phyloP scores from a whole-genome alignment of 768 basidiomycete genomes.

The Nevesoporus exiguus region DNA sequence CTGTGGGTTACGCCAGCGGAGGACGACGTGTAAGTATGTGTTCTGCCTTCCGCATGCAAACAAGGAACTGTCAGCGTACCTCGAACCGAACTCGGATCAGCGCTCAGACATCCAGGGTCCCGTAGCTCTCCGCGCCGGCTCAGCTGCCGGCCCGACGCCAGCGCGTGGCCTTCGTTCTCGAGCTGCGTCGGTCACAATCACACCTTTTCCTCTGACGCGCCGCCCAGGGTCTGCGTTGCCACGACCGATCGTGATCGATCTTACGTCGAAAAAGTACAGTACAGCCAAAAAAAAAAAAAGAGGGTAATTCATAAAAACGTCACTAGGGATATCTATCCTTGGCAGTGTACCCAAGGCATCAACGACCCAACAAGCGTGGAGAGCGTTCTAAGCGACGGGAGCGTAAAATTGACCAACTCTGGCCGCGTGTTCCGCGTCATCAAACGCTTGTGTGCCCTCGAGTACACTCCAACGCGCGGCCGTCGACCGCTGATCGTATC shows the following conservation, averaged over 20 bases:
- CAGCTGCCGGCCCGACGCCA: too few species aligned
- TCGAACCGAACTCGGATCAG: background rate
- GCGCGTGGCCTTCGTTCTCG: too few species aligned
- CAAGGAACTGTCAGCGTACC: background rate
- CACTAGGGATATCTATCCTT: background rate
- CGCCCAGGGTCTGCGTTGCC: background rate
- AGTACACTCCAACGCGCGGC: conserved; percentile 9
- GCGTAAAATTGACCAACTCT: conserved; percentile 28
- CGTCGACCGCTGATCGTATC: conserved; percentile 16
- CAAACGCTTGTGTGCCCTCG: conserved; percentile 15
- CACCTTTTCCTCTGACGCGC: too few species aligned
- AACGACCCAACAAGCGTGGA: conserved; percentile 31
- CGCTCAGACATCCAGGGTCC: background rate
- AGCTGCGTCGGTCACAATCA: too few species aligned
- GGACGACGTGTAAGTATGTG: background rate
- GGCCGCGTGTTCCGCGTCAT: conserved; percentile 7
- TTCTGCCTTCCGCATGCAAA: too few species aligned
- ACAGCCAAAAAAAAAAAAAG: background rate
- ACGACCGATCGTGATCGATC: background rate
- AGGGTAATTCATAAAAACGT: background rate
- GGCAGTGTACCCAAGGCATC: conserved; percentile 29
- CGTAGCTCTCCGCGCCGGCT: too few species aligned
- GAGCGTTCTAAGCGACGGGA: conserved; percentile 32
- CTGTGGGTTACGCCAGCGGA: background rate
- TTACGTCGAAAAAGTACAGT: background rate